These are phyloP conservation scores for Filosporella fistucella DNA, from an alignment of 495 filamentous ascomycete species.

Conservation along the genomic window DNA sequence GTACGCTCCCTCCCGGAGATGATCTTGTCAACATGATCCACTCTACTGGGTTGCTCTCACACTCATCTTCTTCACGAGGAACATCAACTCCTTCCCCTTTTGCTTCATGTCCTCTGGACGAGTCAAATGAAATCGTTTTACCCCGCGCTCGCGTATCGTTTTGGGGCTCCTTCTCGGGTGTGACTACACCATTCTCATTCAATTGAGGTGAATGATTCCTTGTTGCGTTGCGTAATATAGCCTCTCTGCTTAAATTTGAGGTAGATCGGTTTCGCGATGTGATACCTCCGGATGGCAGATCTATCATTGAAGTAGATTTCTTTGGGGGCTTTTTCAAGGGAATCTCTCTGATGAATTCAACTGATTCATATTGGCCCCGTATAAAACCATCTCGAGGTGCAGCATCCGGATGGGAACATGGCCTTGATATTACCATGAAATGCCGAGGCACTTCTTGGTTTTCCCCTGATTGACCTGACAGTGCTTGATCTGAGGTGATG, in stretches of 20 bases:
- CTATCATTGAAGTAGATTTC: slow-evolving; percentile 20
- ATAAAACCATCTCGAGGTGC: slow-evolving; percentile 66
- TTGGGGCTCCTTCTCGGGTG: neutral
- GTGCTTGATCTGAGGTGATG: slow-evolving; percentile 47
- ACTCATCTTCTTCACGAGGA: slow-evolving; percentile 37
- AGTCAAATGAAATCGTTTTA: slow-evolving; percentile 44
- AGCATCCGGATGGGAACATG: slow-evolving; percentile 70
- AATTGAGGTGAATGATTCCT: slow-evolving; percentile 10
- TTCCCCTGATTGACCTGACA: slow-evolving; percentile 13
- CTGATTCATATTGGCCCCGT: slow-evolving; percentile 82
- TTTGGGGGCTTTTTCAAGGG: slow-evolving; percentile 37
- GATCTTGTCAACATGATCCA: slow-evolving; percentile 95
- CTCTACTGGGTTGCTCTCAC: slow-evolving; percentile 67
- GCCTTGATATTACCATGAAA: slow-evolving; percentile 84
- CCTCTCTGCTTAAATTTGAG: slow-evolving; percentile 19
- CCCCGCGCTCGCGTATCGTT: slow-evolving; percentile 30
- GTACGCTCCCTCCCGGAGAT: slow-evolving; percentile 89
- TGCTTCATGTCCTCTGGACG: slow-evolving; percentile 31
- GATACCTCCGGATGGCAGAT: slow-evolving; percentile 13
- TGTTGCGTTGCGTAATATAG: slow-evolving; percentile 20
- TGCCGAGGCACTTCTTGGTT: slow-evolving; percentile 42
- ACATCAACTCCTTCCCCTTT: slow-evolving; percentile 36
- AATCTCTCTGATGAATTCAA: slow-evolving; percentile 87
- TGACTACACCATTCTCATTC: slow-evolving; percentile 1
- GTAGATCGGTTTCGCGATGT: slow-evolving; percentile 9